A percentile compares a stretch with the other conserved stretches of the same genome.
Conservation (phyloP, 345 rosid genomes). For the Moringa oleifera region DNA sequence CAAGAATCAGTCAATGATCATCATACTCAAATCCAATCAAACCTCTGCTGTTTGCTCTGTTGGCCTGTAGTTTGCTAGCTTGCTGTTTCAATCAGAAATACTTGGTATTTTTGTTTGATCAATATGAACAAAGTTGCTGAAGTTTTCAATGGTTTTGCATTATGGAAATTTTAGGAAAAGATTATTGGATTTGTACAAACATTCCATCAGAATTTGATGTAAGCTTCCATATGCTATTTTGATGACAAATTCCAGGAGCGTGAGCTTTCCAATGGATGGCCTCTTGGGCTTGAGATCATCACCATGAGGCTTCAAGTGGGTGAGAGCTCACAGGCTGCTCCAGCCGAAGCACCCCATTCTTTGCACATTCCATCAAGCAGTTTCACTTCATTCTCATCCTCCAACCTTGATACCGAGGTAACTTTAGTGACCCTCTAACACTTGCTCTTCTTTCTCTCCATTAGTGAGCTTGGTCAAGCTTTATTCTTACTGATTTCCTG, state of each 20-base stretch:
- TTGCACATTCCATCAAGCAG: constrained; percentile 20
- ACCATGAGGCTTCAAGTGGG: constrained; percentile 28
- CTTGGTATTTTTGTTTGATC: background rate
- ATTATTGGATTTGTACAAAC: background rate
- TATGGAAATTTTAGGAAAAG: background rate
- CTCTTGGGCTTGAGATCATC: constrained; percentile 46
- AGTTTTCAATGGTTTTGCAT: background rate
- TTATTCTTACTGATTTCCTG: background rate
- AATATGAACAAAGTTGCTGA: background rate
- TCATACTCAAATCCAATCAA: no score
- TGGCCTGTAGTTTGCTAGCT: no score
- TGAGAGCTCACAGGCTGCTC: constrained; percentile 23
- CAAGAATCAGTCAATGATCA: no score
- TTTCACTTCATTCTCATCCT: constrained; percentile 47
- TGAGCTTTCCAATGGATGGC: constrained; percentile 47
- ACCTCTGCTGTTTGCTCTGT: no score
- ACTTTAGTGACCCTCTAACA: background rate
- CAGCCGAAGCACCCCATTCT: constrained; percentile 19
- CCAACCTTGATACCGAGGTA: constrained; percentile 54
- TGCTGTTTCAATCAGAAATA: background rate
- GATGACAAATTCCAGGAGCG: constrained; percentile 26
- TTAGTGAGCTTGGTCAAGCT: background rate
- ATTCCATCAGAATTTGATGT: background rate
- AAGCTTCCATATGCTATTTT: background rate
- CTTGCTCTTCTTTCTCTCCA: background rate